phyloP scores from a whole-genome alignment of 176 grass and related monocot genomes.

The Cenchrus americanus region DNA sequence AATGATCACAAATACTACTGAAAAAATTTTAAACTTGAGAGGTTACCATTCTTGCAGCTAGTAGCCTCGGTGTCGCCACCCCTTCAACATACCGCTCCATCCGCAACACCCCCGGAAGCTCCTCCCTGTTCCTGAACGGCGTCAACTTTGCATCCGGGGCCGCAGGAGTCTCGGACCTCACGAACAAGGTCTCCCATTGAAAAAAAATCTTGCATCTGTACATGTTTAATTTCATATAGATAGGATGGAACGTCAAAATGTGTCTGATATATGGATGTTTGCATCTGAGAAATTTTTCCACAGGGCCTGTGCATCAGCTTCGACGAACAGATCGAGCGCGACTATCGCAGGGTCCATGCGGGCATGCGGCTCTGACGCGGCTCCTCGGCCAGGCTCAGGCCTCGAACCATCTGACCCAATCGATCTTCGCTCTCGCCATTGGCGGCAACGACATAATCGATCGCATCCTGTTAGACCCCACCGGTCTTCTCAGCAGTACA shows the following conservation, averaged over 20 bases:
- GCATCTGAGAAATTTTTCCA: no score
- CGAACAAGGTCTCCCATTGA: slow-evolving; percentile 38
- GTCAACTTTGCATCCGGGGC: slow-evolving; percentile 82
- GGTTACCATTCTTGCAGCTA: slow-evolving; percentile 36
- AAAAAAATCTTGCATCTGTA: neutral
- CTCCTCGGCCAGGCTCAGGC: slow-evolving; percentile 44
- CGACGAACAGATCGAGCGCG: slow-evolving; percentile 54
- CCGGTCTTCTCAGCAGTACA: neutral
- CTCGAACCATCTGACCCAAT: slow-evolving; percentile 48
- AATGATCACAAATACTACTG: no score
- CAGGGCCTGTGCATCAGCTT: slow-evolving; percentile 65
- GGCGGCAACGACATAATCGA: slow-evolving; percentile 73
- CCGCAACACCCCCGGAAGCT: slow-evolving; percentile 14
- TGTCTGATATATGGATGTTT: no score
- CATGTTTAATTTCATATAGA: no score
- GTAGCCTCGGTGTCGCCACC: slow-evolving; percentile 43
- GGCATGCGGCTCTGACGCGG: slow-evolving; percentile 37
- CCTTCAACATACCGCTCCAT: slow-evolving; percentile 62
- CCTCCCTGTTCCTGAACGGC: slow-evolving; percentile 41
- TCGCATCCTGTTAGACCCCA: neutral
- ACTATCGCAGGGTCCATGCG: slow-evolving; percentile 39
- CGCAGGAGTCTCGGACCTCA: slow-evolving; percentile 52
- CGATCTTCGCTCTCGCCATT: slow-evolving; percentile 63
- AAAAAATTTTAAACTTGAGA: no score
- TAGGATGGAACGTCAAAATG: no score